These are phyloP conservation scores for Lobosporangium transversale DNA, from an alignment of 192 early-diverging fungal genomes.

Conservation along the genomic window DNA sequence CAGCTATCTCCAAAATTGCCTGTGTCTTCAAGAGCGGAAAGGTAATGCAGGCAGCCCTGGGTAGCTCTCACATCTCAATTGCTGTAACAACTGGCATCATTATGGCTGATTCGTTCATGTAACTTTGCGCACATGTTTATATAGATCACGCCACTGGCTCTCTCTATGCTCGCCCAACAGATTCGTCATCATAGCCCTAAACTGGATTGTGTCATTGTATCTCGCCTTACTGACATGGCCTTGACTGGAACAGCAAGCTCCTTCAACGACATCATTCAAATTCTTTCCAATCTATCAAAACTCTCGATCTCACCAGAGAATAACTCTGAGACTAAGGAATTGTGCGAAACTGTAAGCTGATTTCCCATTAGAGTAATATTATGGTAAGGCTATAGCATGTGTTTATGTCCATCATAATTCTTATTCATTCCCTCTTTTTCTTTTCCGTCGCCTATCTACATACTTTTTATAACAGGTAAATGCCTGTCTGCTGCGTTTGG, in stretches of 20 bases:
- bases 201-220: conserved; percentile 62
- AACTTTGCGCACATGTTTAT: no score
- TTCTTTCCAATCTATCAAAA: conserved; percentile 59
- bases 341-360: conserved; percentile 63
- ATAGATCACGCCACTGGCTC: conserved; percentile 68
- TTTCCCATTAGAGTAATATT: not conserved
- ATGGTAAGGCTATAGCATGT: not conserved
- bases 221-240: conserved; percentile 70
- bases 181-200: conserved; percentile 62
- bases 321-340: conserved; percentile 50
- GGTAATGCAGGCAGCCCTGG: no score
- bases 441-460: not conserved
- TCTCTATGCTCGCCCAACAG: conserved; percentile 73
- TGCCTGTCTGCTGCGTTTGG: conserved; percentile 58
- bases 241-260: conserved; percentile 60
- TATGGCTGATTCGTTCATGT: no score
- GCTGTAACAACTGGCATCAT: no score
- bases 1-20: conserved; percentile 63
- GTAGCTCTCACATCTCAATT: no score
- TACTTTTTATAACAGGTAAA: conserved; percentile 48
- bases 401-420: not conserved
- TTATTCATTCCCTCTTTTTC: not conserved
- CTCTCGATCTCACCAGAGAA: conserved; percentile 57
- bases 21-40: conserved; percentile 64
- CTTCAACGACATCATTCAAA: conserved; percentile 69